Base-by-base conservation (phyloP, 805 yeast genomes). In the Candida pini region DNA sequence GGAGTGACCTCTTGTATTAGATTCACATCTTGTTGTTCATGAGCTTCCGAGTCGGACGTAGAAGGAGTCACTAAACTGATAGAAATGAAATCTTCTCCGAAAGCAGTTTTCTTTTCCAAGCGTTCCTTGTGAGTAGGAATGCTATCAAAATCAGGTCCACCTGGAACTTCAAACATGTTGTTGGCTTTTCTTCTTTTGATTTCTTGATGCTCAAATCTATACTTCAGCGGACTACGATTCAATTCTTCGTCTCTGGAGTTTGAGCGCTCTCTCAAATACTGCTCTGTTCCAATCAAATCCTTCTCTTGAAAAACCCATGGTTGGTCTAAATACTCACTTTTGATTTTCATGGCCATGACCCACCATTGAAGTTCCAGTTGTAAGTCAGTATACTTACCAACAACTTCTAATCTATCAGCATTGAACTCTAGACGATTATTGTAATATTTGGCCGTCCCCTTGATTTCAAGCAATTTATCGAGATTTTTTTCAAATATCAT, bases 281-380 rank as follows among this genome's bases (percentile, higher is more conserved):
- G 25, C 25, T 12, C 10, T 12, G 25, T 22, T 12, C 25, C n/a
- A 12, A 22, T 12, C 13, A 22, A 13, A 22, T 22, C 25, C 10
- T 22, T 13, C 10, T 12, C 25, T 5, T 22, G 5, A 7, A 22
- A 22, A 22, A 44, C 41, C 73, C 73, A 68, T 0, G 69, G 66
- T 1, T 41, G 42, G 4, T 30, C 29, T 19, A 66, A 36, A 7
- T 43, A 30, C 7, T 43, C 34, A 1, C 26, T 16, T 28, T 64
- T 46, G 15, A 41, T 36, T 6, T 41, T 26, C 23, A 65, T 21
- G 0, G 60, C 49, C 6, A 30, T 34, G 18, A 40, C 40, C 71
- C 73, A 68, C 53, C 65, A 64, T 7, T 46, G 40, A 7, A 65
- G 30, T 34, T 69, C 70, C 4, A 35, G 33, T 4, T 29, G 41